Conservation (phyloP, 768 basidiomycete genomes). For the Gloeophyllum trabeum region DNA sequence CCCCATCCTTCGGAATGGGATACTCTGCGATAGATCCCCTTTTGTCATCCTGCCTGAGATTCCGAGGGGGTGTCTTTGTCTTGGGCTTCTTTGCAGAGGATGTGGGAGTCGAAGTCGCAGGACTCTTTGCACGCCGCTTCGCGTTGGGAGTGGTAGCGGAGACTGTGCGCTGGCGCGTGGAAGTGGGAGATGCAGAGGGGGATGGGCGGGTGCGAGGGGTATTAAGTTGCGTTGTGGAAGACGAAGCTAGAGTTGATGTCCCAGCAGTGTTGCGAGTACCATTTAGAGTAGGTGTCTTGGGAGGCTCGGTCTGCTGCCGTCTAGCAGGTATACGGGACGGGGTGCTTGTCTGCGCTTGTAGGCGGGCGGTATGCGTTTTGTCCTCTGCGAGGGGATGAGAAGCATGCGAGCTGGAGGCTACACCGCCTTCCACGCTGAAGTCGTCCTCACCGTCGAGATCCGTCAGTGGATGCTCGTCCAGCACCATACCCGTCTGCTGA, state of each 20-base stretch:
- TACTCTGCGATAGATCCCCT: slow-evolving; percentile 58
- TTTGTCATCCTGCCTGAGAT: slow-evolving; percentile 30
- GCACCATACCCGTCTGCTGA: slow-evolving; percentile 42
- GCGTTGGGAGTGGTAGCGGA: slow-evolving; percentile 6
- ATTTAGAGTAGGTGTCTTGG: not conserved
- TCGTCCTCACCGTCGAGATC: slow-evolving; percentile 42
- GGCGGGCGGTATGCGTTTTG: too few species aligned
- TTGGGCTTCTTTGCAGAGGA: slow-evolving; percentile 30
- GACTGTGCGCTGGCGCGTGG: slow-evolving; percentile 9
- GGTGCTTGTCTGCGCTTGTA: too few species aligned
- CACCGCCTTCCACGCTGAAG: not conserved
- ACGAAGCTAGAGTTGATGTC: too few species aligned
- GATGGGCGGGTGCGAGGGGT: not conserved
- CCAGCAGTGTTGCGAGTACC: too few species aligned
- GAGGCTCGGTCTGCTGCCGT: too few species aligned
- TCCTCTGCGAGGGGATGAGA: too few species aligned
- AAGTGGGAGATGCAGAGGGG: slow-evolving; percentile 7
- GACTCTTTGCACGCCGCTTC: slow-evolving; percentile 37
- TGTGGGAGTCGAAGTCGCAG: slow-evolving; percentile 25
- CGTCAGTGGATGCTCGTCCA: slow-evolving; percentile 68
- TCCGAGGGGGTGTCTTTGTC: slow-evolving; percentile 23
- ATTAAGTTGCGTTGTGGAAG: too few species aligned
- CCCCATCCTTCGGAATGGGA: slow-evolving; percentile 44
- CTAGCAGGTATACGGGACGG: too few species aligned
- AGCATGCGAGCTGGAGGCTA: too few species aligned